phyloP scores from a whole-genome alignment of 495 filamentous ascomycete species.

The Tuber borchii region DNA sequence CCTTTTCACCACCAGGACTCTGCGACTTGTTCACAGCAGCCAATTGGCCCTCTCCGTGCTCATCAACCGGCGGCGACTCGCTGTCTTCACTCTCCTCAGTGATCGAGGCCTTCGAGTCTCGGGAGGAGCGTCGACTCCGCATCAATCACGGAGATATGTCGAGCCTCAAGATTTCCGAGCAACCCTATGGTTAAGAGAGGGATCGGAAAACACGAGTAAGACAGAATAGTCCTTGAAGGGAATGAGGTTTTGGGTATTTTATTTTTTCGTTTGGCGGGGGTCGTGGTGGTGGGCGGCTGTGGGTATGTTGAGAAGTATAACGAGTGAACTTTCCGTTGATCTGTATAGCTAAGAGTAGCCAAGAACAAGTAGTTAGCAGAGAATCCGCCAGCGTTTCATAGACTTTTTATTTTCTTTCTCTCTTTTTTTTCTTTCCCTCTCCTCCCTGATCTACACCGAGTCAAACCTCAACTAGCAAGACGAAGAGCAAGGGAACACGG shows the following conservation, averaged over 20 bases:
- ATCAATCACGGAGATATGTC: constrained; percentile 35
- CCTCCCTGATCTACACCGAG: not conserved
- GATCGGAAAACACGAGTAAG: constrained; percentile 14
- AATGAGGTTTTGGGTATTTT: not conserved
- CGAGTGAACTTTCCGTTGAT: constrained; percentile 19
- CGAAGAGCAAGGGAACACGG: not conserved
- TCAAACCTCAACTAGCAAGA: not conserved
- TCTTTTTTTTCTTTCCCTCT: not conserved
- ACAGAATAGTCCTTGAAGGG: constrained; percentile 1
- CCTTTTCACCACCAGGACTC: constrained; percentile 29
- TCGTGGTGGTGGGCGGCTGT: not conserved
- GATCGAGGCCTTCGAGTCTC: constrained; percentile 41
- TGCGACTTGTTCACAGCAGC: constrained; percentile 30
- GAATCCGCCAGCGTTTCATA: not conserved
- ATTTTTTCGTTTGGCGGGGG: not conserved
- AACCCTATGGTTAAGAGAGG: constrained; percentile 24
- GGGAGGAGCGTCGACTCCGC: constrained; percentile 43
- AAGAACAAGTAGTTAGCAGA: not conserved
- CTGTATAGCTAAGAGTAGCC: not conserved
- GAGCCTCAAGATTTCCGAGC: constrained; percentile 15
- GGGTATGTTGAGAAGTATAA: constrained; percentile 21
- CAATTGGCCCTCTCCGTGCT: constrained; percentile 36
- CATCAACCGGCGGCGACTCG: constrained; percentile 34
- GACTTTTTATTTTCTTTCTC: not conserved
- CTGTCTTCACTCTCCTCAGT: constrained; percentile 42